Evolutionary conservation across 805 yeast genomes (phyloP), one percentile per base, ranked within the genome.

Genomic region (Citeromyces nyonsensis): DNA sequence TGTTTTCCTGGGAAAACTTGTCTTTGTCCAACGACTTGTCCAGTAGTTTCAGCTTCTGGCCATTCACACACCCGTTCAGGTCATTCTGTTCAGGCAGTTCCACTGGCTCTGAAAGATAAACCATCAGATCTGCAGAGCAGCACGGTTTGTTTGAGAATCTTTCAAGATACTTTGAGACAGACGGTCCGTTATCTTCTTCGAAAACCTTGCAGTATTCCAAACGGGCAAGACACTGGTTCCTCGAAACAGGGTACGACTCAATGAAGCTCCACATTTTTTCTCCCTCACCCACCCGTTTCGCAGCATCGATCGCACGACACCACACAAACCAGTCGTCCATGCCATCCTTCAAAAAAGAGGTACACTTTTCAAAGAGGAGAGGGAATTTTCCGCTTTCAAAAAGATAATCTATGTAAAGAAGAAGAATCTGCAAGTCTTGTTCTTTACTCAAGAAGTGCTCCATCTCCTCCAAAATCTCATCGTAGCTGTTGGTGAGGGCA

Each of bases 311-410:
- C 32, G 67, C 51, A 11, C 59, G 54, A 40, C 72, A 67, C 82
- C 93, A 83, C 26, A 84, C 70, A 35, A 69, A 67, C 60, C 71
- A 86, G 48, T 85, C 94, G 49, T 86, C 84, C 34, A 79, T 64
- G 7, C 59, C 49, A 15, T 63, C 53, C 4, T 53, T 56, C 11
- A 62, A 54, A 24, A 84, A 48, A 10, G 43, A 37, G 4, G 46
- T 28, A 30, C 72, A 53, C 37, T 56, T 54, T 0, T 57, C 49
- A 38, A 44, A 58, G 10, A 83, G 49, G 9, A 44, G 38, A 0
- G 54, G 52, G 68, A 72, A 72, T 3, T 59, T 41, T 4, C 12
- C 30, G 25, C 25, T 26, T 33, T 63, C 54, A 6, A 51, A 24
- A 26, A 81, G 54, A 2, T 65, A 54, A 2, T 67, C 68, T 11